A percentile compares a stretch with the other conserved stretches of the same genome.
Evolutionary conservation across 2,329 filamentous ascomycete genomes (phyloP).

Genomic region (Xylaria sp.): DNA sequence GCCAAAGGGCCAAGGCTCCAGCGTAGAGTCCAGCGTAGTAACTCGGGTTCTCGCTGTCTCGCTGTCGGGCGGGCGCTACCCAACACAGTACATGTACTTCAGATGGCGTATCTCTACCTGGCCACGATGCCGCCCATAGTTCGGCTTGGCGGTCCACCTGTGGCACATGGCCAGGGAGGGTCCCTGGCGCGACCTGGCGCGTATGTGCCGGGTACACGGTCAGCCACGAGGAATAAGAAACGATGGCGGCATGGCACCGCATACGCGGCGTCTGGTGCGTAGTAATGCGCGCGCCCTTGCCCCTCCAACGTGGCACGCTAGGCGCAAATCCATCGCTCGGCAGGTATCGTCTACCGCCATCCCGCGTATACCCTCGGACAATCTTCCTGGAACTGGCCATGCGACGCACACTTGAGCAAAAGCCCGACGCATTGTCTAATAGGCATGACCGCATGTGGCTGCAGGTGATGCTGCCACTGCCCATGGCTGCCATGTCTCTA

Average conservation of each 20-base stretch:
- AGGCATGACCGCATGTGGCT: slow-evolving; percentile 4
- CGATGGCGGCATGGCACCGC: slow-evolving; percentile 19
- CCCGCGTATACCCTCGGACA: slow-evolving; percentile 13
- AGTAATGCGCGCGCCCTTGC: not conserved
- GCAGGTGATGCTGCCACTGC: slow-evolving; percentile 1
- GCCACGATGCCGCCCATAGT: slow-evolving; percentile 31
- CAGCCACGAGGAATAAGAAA: slow-evolving; percentile 32
- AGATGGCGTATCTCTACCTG: slow-evolving; percentile 27
- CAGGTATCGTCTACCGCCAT: slow-evolving; percentile 18
- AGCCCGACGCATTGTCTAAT: slow-evolving; percentile 28
- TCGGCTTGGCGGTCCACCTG: slow-evolving; percentile 26
- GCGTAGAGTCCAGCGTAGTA: slow-evolving; percentile 1
- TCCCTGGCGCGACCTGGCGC: slow-evolving; percentile 23
- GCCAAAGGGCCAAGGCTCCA: not conserved
- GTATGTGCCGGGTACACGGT: slow-evolving; percentile 28
- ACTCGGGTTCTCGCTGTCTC: no score
- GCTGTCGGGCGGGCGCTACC: not conserved
- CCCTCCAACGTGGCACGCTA: slow-evolving; percentile 11
- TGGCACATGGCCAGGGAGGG: slow-evolving; percentile 28
- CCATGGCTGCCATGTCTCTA: slow-evolving; percentile 3
- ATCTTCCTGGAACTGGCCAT: slow-evolving; percentile 31
- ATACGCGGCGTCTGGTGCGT: not conserved
- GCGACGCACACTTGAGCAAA: slow-evolving; percentile 33
- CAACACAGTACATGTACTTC: slow-evolving; percentile 13
- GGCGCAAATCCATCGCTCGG: slow-evolving; percentile 7